Evolutionary conservation across 805 yeast genomes (phyloP).

Genomic region (Dipodascus geniculatus): DNA sequence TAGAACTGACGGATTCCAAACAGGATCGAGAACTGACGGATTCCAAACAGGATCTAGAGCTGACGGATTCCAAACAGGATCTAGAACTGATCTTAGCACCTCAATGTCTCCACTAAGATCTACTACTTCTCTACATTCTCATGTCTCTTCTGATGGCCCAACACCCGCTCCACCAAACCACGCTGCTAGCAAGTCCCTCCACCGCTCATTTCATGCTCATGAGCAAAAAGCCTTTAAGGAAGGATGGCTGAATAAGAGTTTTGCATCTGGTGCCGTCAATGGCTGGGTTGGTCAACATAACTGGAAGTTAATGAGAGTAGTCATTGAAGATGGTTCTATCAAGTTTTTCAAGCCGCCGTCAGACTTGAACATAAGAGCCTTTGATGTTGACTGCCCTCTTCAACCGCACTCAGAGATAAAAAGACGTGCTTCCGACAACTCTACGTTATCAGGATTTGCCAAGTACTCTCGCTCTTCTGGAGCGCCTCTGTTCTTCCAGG

Average conservation of each 20-base stretch:
- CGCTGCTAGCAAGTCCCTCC: neutral
- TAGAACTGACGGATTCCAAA: too few relatives aligned
- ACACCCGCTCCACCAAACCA: neutral
- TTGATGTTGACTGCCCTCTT: slow-evolving; percentile 13
- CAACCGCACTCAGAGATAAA: slow-evolving; percentile 1
- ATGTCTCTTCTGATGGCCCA: neutral
- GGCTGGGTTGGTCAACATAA: neutral
- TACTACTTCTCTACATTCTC: neutral
- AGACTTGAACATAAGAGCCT: slow-evolving; percentile 32
- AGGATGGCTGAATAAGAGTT: slow-evolving; percentile 47
- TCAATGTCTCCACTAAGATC: neutral
- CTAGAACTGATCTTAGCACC: neutral
- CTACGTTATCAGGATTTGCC: neutral
- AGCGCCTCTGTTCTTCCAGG: slow-evolving; percentile 9
- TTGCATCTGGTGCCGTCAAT: slow-evolving; percentile 4
- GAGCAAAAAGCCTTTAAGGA: slow-evolving; percentile 24
- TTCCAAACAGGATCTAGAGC: too few relatives aligned
- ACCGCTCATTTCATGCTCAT: neutral
- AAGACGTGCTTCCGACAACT: slow-evolving; percentile 4
- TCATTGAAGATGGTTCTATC: slow-evolving; percentile 56
- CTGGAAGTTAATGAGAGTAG: slow-evolving; percentile 47
- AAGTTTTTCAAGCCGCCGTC: slow-evolving; percentile 49
- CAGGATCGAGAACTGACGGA: neutral
- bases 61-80: neutral
- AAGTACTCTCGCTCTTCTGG: slow-evolving; percentile 6